Conservation (phyloP, 441 rosid genomes). For the Syzygium syzygioides region DNA sequence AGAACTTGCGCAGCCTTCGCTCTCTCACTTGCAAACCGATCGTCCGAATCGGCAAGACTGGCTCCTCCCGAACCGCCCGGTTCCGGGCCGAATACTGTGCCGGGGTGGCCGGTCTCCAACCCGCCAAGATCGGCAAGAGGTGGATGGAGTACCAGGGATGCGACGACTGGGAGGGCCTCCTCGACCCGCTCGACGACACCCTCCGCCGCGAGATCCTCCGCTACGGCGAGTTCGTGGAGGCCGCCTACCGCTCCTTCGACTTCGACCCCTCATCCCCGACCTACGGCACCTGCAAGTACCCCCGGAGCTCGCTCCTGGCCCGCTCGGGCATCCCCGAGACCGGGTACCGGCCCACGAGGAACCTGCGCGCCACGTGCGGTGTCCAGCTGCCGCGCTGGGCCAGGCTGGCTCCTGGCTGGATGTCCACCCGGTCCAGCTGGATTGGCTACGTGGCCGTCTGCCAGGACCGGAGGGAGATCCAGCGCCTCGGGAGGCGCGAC, state of each 20-base stretch:
- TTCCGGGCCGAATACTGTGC: background rate
- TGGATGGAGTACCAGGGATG: slow-evolving; percentile 13
- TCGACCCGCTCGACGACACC: slow-evolving; percentile 1
- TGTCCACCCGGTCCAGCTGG: slow-evolving; percentile 11
- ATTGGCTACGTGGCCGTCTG: slow-evolving; percentile 17
- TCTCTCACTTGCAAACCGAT: background rate
- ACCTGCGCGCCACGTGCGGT: slow-evolving; percentile 3
- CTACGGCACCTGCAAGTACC: slow-evolving; percentile 2
- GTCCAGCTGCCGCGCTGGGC: slow-evolving; percentile 7
- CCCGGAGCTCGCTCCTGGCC: background rate
- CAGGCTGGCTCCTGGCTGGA: slow-evolving; percentile 2
- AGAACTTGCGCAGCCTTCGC: background rate
- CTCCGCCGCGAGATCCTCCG: slow-evolving; percentile 10
- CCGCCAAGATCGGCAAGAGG: background rate
- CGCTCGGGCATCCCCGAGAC: background rate
- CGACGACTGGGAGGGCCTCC: slow-evolving; percentile 12
- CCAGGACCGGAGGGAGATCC: slow-evolving; percentile 6
- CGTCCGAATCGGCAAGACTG: background rate
- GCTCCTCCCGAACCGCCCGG: background rate
- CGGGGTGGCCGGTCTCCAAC: background rate
- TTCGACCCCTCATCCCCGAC: slow-evolving; percentile 1
- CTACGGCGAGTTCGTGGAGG: slow-evolving; percentile 4
- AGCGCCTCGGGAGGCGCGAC: slow-evolving; percentile 12
- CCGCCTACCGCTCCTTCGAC: slow-evolving; percentile 8
- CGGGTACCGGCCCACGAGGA: slow-evolving; percentile 4